phyloP scores from a whole-genome alignment of 163 green algal genomes.

The Scenedesmus sp. region DNA sequence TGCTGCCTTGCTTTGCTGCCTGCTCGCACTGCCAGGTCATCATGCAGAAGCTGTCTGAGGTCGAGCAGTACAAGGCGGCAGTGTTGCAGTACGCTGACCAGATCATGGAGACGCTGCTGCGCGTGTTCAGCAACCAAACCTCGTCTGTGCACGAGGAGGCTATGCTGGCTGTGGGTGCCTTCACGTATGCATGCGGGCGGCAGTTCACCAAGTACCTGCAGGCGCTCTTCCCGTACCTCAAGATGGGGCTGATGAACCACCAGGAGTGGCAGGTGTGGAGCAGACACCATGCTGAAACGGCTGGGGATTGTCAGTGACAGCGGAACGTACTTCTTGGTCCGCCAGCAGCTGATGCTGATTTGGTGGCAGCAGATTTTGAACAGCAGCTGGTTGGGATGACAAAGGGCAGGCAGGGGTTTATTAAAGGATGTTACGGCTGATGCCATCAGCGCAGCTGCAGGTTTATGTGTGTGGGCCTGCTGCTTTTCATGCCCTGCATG shows the following conservation, averaged over 20 bases:
- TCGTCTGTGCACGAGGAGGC: conserved; percentile 95
- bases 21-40: conserved; percentile 72
- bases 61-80: conserved; percentile 77
- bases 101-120: conserved; percentile 76
- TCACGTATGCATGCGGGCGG: conserved; percentile 86
- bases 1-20: neutral
- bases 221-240: conserved; percentile 88
- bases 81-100: conserved; percentile 88
- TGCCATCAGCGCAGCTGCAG: no score
- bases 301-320: no score
- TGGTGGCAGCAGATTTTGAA: no score
- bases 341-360: no score
- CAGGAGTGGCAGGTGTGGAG: conserved; percentile 77
- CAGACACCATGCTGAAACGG: no score
- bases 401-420: no score
- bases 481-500: no score
- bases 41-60: conserved; percentile 83
- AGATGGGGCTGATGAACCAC: conserved; percentile 92
- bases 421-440: no score
- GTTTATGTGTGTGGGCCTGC: no score
- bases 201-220: conserved; percentile 93
- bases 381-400: no score
- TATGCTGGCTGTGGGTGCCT: conserved; percentile 95
- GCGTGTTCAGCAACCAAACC: conserved; percentile 72
- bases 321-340: no score